Percentiles rank a stretch among this genome's conserved stretches.
Conservation (phyloP, 1,284 basidiomycete genomes). For the Vanrija sp. region DNA sequence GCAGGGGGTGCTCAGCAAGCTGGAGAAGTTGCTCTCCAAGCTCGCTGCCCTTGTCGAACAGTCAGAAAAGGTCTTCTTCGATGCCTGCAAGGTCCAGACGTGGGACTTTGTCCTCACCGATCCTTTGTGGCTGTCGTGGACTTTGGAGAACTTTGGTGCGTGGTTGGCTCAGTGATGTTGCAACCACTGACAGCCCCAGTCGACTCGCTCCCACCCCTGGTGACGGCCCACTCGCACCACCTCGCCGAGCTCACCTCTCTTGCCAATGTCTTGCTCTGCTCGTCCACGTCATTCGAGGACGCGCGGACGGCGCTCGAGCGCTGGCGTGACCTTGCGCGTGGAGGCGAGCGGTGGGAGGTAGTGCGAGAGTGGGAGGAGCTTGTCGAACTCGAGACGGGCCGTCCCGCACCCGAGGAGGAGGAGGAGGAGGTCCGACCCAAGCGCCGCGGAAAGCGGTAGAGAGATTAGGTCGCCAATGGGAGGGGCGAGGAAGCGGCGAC, state of each 20-base stretch:
- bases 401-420: conserved; percentile 19
- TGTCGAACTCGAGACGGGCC: conserved; percentile 31
- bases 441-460: conserved; percentile 1
- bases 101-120: conserved; percentile 32
- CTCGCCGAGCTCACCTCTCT: conserved; percentile 24
- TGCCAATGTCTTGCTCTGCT: conserved; percentile 1
- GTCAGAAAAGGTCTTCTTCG: conserved; percentile 40
- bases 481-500: conserved; percentile 18
- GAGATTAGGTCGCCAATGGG: neutral
- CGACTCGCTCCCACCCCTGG: conserved; percentile 32
- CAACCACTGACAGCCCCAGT: conserved; percentile 19
- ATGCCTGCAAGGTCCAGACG: conserved; percentile 28
- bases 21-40: conserved; percentile 35
- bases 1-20: conserved; percentile 26
- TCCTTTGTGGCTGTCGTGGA: conserved; percentile 45
- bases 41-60: conserved; percentile 34
- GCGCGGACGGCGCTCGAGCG: conserved; percentile 36
- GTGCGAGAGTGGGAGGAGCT: conserved; percentile 44
- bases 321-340: conserved; percentile 35
- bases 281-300: conserved; percentile 35
- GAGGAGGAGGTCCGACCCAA: conserved; percentile 18
- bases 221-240: conserved; percentile 32
- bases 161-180: neutral
- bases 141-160: conserved; percentile 40
- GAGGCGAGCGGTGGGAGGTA: conserved; percentile 32